A percentile compares a stretch with the other conserved stretches of the same genome.
phyloP scores from a whole-genome alignment of 2,329 filamentous ascomycete genomes.

The Neofusicoccum sp. region DNA sequence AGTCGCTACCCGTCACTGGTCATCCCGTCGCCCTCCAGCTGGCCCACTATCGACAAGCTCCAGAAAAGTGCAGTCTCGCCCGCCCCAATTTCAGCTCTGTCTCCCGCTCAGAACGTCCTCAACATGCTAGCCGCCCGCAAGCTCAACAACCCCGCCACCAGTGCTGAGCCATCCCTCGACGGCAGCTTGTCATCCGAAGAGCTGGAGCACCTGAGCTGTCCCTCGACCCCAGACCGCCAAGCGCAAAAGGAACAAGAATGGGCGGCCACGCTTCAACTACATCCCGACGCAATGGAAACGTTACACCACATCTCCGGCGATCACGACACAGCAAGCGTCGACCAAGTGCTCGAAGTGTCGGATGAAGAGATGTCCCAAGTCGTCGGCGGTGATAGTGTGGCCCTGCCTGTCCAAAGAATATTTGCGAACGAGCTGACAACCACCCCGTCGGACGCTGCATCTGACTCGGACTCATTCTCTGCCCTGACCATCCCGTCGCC shows the following conservation, averaged over 20 bases:
- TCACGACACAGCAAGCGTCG: slow-evolving; percentile 22
- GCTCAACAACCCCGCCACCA: slow-evolving; percentile 68
- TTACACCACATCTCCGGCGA: slow-evolving; percentile 59
- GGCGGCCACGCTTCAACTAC: slow-evolving; percentile 59
- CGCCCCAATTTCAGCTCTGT: slow-evolving; percentile 37
- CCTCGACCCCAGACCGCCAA: slow-evolving; percentile 72
- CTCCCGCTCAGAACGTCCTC: slow-evolving; percentile 71
- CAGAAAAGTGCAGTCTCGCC: slow-evolving; percentile 46
- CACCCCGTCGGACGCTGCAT: background rate
- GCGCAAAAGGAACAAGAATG: slow-evolving; percentile 60
- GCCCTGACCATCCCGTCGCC: slow-evolving; percentile 87
- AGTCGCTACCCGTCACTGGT: slow-evolving; percentile 57
- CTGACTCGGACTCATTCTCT: slow-evolving; percentile 63
- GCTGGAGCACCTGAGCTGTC: slow-evolving; percentile 76
- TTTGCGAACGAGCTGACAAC: slow-evolving; percentile 3
- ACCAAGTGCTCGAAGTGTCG: slow-evolving; percentile 42
- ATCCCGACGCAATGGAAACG: slow-evolving; percentile 76
- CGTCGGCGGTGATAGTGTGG: background rate
- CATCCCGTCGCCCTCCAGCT: slow-evolving; percentile 58
- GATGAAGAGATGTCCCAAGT: slow-evolving; percentile 62
- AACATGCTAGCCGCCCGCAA: slow-evolving; percentile 62
- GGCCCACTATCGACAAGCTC: slow-evolving; percentile 56
- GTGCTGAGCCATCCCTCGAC: slow-evolving; percentile 83
- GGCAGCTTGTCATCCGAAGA: slow-evolving; percentile 88
- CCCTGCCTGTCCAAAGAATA: background rate